Base-by-base conservation (phyloP, 2,329 filamentous ascomycete genomes). In the Colletotrichum somersetense region DNA sequence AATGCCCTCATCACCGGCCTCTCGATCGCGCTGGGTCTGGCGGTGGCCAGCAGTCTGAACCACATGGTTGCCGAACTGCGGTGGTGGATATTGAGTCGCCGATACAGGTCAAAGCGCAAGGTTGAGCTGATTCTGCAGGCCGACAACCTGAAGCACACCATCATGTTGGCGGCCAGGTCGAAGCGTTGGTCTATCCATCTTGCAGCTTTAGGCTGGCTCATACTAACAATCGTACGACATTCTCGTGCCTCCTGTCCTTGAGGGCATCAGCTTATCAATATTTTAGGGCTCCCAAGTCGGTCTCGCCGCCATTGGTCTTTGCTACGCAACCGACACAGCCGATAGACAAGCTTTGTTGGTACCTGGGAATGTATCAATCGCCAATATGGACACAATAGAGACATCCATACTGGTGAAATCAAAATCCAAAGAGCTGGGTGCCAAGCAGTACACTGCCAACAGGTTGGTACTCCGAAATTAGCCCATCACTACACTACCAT, bases 1-100 rank as follows among this genome's bases (percentile, higher is more conserved):
- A 86, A 86, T 66, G 77, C 82, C 0, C 73, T 85, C n/a, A 82
- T 85, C 26, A 84, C 84, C 0, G 84, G 80, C 0, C 77, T 86
- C 6, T 82, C 82, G 58, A 85, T 86, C 42, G 75, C 77, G 0
- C 76, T 86, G 23, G 82, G 83, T 67, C 74, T 86, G 61, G 82
- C 83, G 59, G 81, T 85, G 53, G 80, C 82, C 2, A 83, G 79
- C 73, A 80, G 81, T 8, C 78, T 87, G 30, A 85, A 85, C 68
- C 80, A 80, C 38, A 83, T 85, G 79, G 81, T 83, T 4, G 75
- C 79, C 18, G 83, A 85, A 71, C 76, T 85, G 72, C 78, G 85
- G n/a, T 86, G 85, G 83, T 84, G 83, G 77, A 80, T 86, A 38
- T 74, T 87, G 53, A 81, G 79, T 68, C 76, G 78, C 11, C 76